Base-by-base conservation (phyloP, 768 basidiomycete species). In the Mycena epipterygia region DNA sequence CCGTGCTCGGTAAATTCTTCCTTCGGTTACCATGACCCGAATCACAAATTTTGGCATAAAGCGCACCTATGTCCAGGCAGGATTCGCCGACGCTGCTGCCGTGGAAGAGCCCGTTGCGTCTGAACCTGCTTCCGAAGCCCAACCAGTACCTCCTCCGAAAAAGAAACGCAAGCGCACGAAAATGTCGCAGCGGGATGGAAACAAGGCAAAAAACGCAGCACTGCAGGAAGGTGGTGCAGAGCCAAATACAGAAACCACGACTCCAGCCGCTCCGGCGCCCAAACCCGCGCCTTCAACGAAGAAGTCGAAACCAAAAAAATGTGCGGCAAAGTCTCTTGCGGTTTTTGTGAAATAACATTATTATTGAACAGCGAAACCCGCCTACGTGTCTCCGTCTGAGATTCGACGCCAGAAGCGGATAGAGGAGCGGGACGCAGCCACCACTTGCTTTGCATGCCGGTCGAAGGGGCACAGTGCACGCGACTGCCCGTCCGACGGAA, bases 401-500 rank as follows among this genome's bases (percentile, higher is more conserved):
- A 74, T 82, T 23, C 85, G 96, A 56, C 87, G 95, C 17, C 76
- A 90, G 59, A 86, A 89, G 72, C 89, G 95, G 41, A 87, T 89
- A 58, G 77, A 87, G 3, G 88, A 91, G 53, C 88, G 89, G 48
- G 73, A 85, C 16, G 81, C 85, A 12, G 79, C 83, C 3, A 95
- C 91, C 1, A 90, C 88, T 8, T 98, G 96, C 78, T 97, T 96
- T 79, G 93, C 92, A 3, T 98, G 96, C 82, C 88, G 96, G 59
- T 85, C 90, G 75, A 89, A 86, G 70, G 96, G 96, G 0, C 96
- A 98, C 76, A 84, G 92, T 2, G 95, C 95, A 4, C 90, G 86
- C 77, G 89, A 95, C 65, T 98, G 96, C 77, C 93, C 93, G 0
- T 88, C 73, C 51, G 58, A 71, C 1, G 72, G 23, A 66, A 77